phyloP scores from a whole-genome alignment of 2,329 filamentous ascomycete genomes.

The Colletotrichum liriopes region DNA sequence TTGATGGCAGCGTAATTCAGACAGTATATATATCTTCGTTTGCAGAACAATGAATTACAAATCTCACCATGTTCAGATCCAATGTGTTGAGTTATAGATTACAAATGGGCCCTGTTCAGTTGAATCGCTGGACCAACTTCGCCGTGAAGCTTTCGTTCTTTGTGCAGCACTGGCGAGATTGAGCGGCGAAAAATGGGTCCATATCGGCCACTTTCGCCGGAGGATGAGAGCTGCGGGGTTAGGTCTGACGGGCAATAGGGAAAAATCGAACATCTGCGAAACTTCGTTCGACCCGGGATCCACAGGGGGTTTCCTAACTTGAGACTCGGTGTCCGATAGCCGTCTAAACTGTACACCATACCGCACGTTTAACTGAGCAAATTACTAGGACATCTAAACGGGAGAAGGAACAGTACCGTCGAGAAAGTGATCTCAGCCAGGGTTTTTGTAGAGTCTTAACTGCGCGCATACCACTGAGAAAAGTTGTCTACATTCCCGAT shows the following conservation, averaged over 20 bases:
- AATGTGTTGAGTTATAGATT: not conserved
- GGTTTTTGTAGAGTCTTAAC: no score
- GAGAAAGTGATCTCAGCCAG: no score
- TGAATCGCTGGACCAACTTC: not conserved
- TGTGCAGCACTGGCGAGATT: conserved; percentile 9
- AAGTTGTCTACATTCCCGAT: no score
- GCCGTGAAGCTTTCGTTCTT: no score
- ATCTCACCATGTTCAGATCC: not conserved
- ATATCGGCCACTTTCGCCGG: conserved; percentile 13
- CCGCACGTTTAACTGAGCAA: no score
- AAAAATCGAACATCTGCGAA: not conserved
- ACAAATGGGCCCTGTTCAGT: not conserved
- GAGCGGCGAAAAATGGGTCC: not conserved
- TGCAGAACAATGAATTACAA: not conserved
- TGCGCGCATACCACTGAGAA: no score
- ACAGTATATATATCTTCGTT: not conserved
- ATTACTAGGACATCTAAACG: no score
- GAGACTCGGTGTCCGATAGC: not conserved
- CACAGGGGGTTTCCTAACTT: not conserved
- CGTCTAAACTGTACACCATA: no score
- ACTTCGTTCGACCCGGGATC: not conserved
- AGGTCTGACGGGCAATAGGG: not conserved
- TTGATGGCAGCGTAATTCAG: not conserved
- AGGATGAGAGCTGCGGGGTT: not conserved
- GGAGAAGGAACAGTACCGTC: no score